phyloP scores from a whole-genome alignment of 257 asterid species.

The Petrea volubilis region DNA sequence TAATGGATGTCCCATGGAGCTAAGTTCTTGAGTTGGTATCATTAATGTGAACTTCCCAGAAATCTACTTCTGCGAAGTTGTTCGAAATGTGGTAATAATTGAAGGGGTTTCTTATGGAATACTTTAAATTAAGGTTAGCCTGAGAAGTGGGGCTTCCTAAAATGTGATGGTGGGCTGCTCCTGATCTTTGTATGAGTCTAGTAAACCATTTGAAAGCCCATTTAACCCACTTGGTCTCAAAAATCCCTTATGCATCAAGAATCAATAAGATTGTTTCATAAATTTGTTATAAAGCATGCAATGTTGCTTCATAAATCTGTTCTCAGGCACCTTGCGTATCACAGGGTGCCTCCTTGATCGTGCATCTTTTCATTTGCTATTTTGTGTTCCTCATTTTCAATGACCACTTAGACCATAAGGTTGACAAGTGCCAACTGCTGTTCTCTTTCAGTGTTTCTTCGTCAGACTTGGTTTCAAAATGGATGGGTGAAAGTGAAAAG shows the following conservation, averaged over 20 bases:
- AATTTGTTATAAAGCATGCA: conserved; percentile 6
- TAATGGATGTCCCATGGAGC: background rate
- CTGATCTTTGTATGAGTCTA: background rate
- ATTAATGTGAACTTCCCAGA: background rate
- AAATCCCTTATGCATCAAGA: background rate
- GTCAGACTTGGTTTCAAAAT: conserved; percentile 96
- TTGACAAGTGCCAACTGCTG: conserved; percentile 66
- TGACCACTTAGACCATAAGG: conserved; percentile 39
- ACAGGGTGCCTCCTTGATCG: background rate
- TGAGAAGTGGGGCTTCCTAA: conserved; percentile 7
- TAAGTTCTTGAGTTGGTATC: conserved; percentile 3
- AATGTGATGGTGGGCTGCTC: background rate
- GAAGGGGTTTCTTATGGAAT: background rate
- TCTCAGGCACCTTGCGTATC: conserved; percentile 2
- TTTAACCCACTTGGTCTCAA: background rate
- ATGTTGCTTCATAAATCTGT: conserved; percentile 3
- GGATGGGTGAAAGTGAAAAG: conserved; percentile 99
- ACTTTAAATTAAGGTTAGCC: background rate
- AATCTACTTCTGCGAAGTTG: background rate
- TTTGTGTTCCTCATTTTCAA: conserved; percentile 13
- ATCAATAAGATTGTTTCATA: background rate
- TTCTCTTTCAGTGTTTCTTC: conserved; percentile 82
- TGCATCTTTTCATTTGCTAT: conserved; percentile 11
- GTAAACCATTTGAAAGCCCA: background rate
- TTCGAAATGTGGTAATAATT: background rate